Evolutionary conservation across 1,284 basidiomycete species (phyloP).

Genomic region (Erythrobasidium hasegawianum): DNA sequence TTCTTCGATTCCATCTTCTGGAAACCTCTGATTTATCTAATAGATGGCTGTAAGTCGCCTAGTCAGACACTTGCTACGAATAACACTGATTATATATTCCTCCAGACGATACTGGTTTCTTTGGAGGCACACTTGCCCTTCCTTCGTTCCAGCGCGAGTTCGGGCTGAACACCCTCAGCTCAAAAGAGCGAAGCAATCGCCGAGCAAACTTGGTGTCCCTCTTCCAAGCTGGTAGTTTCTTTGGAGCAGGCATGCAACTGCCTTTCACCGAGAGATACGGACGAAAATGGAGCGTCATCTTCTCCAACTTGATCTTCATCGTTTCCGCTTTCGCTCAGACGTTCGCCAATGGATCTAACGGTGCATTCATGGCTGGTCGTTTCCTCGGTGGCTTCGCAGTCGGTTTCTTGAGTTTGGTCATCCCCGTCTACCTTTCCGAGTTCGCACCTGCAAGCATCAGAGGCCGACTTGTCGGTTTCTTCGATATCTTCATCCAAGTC

Average conservation of each 20-base stretch:
- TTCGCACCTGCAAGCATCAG: conserved; percentile 45
- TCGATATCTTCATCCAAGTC: conserved; percentile 46
- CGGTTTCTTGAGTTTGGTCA: conserved; percentile 43
- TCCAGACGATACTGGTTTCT: neutral
- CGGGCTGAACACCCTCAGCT: conserved; percentile 39
- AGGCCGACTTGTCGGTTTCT: conserved; percentile 46
- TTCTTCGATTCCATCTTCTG: too few relatives aligned
- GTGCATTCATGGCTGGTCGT: conserved; percentile 46
- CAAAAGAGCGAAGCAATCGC: conserved; percentile 38
- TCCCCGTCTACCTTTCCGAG: conserved; percentile 50
- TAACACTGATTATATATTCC: too few relatives aligned
- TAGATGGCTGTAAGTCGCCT: too few relatives aligned
- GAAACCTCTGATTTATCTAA: too few relatives aligned
- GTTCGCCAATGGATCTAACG: conserved; percentile 37
- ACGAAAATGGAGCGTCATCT: conserved; percentile 43
- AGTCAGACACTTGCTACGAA: too few relatives aligned
- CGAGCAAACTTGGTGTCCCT: conserved; percentile 51
- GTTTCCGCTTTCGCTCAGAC: conserved; percentile 49
- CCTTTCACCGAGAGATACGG: conserved; percentile 47
- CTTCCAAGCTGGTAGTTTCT: conserved; percentile 51
- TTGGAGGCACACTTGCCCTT: conserved; percentile 48
- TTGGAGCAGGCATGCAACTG: conserved; percentile 44
- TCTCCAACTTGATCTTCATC: conserved; percentile 48
- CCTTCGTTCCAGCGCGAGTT: conserved; percentile 47
- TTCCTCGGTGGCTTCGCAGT: conserved; percentile 45